Evolutionary conservation across 2,329 filamentous ascomycete species (phyloP).

Genomic region (Clarireedia sp.): DNA sequence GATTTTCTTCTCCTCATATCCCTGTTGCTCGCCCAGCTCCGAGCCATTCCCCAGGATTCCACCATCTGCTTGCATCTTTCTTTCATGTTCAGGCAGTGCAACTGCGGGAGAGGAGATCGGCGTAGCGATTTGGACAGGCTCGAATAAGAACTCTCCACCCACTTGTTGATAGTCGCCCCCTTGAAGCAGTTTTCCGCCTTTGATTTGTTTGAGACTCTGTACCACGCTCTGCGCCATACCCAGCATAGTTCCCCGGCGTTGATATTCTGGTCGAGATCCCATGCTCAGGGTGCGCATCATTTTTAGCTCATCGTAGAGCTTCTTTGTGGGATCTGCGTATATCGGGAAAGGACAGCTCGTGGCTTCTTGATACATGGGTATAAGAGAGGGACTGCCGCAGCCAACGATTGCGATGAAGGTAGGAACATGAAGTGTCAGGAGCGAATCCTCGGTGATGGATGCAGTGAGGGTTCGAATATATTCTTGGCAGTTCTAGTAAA

Average conservation of each 20-base stretch:
- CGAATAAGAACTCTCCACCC: slow-evolving; percentile 35
- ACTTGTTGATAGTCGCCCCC: slow-evolving; percentile 46
- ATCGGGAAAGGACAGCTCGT: slow-evolving; percentile 46
- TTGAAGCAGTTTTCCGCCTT: slow-evolving; percentile 35
- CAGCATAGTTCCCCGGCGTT: slow-evolving; percentile 33
- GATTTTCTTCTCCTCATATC: slow-evolving; percentile 48
- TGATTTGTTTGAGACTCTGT: slow-evolving; percentile 37
- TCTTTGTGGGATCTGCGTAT: slow-evolving; percentile 47
- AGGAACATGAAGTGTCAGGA: slow-evolving; percentile 26
- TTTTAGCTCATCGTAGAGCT: slow-evolving; percentile 45
- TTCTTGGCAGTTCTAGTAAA: slow-evolving; percentile 30
- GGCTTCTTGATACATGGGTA: slow-evolving; percentile 41
- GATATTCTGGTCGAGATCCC: slow-evolving; percentile 43
- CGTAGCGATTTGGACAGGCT: slow-evolving; percentile 24
- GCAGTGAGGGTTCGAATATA: slow-evolving; percentile 26
- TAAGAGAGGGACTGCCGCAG: slow-evolving; percentile 47
- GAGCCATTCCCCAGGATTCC: slow-evolving; percentile 11
- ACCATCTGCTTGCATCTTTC: slow-evolving; percentile 10
- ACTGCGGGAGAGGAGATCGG: slow-evolving; percentile 15
- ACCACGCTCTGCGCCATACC: slow-evolving; percentile 33
- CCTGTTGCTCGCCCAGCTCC: slow-evolving; percentile 9
- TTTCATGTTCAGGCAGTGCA: neutral
- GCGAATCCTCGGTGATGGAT: slow-evolving; percentile 24
- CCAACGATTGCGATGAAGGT: slow-evolving; percentile 44
- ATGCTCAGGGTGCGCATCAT: slow-evolving; percentile 43